Conservation (phyloP, 345 rosid genomes). For the Eucalyptus marginata region DNA sequence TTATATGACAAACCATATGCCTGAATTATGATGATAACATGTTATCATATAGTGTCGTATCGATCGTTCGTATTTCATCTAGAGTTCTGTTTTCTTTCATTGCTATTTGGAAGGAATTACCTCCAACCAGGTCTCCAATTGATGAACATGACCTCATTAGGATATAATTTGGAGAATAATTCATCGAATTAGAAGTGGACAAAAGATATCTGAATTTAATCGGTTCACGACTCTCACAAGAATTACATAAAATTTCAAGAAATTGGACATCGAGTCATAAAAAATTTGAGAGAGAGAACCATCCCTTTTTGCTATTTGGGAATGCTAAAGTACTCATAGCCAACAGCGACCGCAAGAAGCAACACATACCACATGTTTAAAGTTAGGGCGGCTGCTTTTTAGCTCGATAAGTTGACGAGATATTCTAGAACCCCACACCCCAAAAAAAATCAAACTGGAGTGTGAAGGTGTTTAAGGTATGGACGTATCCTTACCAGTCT, state of each 20-base stretch:
- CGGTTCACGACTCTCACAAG: background rate
- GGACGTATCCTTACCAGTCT: background rate
- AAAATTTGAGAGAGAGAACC: background rate
- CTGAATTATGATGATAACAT: background rate
- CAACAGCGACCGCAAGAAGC: background rate
- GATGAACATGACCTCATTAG: background rate
- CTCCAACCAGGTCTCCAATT: background rate
- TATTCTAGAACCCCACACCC: background rate
- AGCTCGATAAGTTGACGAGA: background rate
- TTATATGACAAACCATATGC: background rate
- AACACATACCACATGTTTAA: background rate
- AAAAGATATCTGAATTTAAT: background rate
- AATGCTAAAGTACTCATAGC: background rate
- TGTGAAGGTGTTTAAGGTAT: background rate
- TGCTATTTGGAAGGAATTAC: background rate
- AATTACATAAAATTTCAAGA: background rate
- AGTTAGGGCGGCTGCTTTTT: background rate
- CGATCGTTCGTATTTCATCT: background rate
- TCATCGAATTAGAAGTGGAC: background rate
- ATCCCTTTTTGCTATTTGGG: background rate
- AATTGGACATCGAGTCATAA: background rate
- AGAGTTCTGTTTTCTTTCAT: background rate
- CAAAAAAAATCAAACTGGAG: background rate
- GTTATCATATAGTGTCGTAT: background rate
- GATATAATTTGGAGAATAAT: background rate